A percentile compares a stretch with the other conserved stretches of the same genome.
These are phyloP conservation scores for Dittrichia graveolens DNA, from an alignment of 129 eudicot species.

Conservation along the genomic window DNA sequence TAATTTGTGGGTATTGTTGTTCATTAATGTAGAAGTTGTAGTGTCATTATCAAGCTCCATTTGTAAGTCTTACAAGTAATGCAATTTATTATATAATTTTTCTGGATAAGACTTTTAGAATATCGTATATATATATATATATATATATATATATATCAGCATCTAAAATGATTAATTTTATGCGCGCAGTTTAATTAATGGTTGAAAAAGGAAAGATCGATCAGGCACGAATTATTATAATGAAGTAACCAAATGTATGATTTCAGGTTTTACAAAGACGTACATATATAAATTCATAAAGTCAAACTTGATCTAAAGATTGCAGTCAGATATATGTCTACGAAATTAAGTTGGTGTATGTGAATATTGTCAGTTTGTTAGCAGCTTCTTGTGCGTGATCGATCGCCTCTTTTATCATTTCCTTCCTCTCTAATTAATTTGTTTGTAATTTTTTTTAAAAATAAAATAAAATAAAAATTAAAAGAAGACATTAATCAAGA, in stretches of 20 bases:
- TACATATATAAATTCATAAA: neutral
- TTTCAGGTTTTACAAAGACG: neutral
- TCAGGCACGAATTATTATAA: neutral
- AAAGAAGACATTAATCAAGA: too few relatives aligned
- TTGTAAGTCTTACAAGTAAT: constrained; percentile 34
- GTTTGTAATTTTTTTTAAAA: too few relatives aligned
- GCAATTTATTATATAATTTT: constrained; percentile 3
- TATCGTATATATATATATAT: too few relatives aligned
- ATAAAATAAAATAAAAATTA: too few relatives aligned
- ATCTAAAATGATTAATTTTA: neutral
- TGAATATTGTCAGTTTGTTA: constrained; percentile 18
- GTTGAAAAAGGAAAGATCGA: neutral
- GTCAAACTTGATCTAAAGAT: neutral
- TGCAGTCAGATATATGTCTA: neutral
- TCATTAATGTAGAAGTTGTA: constrained; percentile 29
- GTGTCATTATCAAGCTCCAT: constrained; percentile 36
- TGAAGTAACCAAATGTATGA: neutral
- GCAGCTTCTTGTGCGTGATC: neutral
- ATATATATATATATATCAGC: too few relatives aligned
- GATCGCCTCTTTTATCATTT: too few relatives aligned
- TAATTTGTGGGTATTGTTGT: neutral
- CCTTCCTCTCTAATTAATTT: too few relatives aligned
- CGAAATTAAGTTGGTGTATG: constrained; percentile 3
- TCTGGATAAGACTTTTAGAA: constrained; percentile 15
- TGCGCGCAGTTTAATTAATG: neutral